phyloP scores from a whole-genome alignment of 768 basidiomycete genomes.

The Lentinus tigrinus region DNA sequence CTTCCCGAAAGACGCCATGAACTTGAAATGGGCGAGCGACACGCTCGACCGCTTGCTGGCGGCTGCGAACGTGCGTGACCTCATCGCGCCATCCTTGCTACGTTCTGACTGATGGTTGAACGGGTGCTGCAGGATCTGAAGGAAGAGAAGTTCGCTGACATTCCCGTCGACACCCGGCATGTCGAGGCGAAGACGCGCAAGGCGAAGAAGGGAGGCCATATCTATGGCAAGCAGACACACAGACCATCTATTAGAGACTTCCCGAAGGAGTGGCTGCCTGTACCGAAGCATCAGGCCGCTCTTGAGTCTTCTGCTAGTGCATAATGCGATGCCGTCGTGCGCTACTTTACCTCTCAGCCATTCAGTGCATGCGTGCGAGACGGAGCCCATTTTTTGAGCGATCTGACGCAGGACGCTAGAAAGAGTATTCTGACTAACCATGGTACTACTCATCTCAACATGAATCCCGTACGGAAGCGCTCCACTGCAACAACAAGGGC shows the following conservation, averaged over 20 bases:
- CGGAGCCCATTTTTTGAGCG: background rate
- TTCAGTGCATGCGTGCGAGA: background rate
- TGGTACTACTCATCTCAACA: too few species aligned
- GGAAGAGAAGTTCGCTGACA: conserved; percentile 49
- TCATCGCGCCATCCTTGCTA: background rate
- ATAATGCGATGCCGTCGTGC: conserved; percentile 8
- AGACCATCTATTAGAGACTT: conserved; percentile 77
- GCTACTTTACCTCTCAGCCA: background rate
- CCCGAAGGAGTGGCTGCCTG: conserved; percentile 81
- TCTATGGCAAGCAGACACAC: conserved; percentile 47
- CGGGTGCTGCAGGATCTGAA: conserved; percentile 32
- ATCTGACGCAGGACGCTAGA: too few species aligned
- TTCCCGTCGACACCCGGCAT: conserved; percentile 85
- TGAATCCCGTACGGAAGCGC: too few species aligned
- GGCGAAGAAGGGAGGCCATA: conserved; percentile 69
- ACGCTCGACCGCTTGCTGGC: conserved; percentile 71
- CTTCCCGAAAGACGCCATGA: conserved; percentile 80
- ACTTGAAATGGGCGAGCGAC: conserved; percentile 94
- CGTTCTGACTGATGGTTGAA: background rate
- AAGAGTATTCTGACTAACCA: too few species aligned
- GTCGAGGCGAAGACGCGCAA: conserved; percentile 69
- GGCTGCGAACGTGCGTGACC: conserved; percentile 79
- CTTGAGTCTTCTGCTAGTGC: conserved; percentile 16
- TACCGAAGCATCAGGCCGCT: conserved; percentile 12
- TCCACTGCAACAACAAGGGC: too few species aligned